These are phyloP conservation scores for Canariomyces notabilis DNA, from an alignment of 2,329 filamentous ascomycete genomes.

Conservation along the genomic window DNA sequence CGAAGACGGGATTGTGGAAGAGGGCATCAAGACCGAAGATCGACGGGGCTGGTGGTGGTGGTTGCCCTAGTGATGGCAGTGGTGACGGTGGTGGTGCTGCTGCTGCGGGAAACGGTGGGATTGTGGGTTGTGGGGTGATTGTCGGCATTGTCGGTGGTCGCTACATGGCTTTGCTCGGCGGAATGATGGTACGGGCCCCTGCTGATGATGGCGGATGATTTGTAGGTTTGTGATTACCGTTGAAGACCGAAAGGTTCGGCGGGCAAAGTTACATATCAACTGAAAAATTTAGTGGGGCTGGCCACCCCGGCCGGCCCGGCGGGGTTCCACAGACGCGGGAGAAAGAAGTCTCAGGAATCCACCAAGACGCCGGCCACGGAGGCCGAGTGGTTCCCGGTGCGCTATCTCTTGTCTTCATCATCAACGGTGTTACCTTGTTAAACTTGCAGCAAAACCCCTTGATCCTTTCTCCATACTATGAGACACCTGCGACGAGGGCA, in stretches of 20 bases:
- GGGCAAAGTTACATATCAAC: no score
- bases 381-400: neutral
- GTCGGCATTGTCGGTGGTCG: slow-evolving; percentile 11
- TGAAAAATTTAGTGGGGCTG: slow-evolving; percentile 23
- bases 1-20: slow-evolving; percentile 59
- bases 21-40: slow-evolving; percentile 50
- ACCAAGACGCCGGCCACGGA: neutral
- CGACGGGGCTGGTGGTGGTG: slow-evolving; percentile 13
- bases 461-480: no score
- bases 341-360: neutral
- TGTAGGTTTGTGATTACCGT: neutral
- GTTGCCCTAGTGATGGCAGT: neutral
- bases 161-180: slow-evolving; percentile 15
- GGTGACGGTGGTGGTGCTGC: neutral
- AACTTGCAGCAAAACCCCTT: no score
- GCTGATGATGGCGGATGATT: neutral
- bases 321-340: neutral
- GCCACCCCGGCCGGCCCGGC: slow-evolving; percentile 2
- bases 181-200: neutral
- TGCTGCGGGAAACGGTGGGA: slow-evolving; percentile 3
- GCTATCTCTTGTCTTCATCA: no score
- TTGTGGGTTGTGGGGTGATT: slow-evolving; percentile 1
- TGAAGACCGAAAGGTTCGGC: neutral
- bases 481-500: no score
- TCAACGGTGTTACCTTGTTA: no score